Base-by-base conservation (phyloP, 116 monocot genomes). In the Dioscorea cayenensis region DNA sequence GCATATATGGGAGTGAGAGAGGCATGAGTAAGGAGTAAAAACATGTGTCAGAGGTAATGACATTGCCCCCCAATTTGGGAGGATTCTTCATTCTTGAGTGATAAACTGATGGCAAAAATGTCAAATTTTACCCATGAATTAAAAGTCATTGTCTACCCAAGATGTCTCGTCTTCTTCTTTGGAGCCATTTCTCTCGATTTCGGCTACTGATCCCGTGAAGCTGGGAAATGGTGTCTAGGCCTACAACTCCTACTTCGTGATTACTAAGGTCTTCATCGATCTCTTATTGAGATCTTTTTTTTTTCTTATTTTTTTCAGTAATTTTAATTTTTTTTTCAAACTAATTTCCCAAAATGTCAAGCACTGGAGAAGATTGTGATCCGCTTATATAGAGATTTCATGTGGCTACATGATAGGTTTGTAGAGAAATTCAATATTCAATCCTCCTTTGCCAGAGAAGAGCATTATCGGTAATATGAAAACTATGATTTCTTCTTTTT, bases 401-500 rank as follows among this genome's bases (percentile, higher is more conserved):
- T 79, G 55, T 97, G 97, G 97, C 65, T 97, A 67, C 87, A 73
- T 62, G 93, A 92, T 71, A 86, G 86, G 37, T 84, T 97, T 76
- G 80, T 79, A 74, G 97, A 97, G 52, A 97, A 88, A 52, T 90
- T 88, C 79, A 97, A 70, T 97, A 71, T 97, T 97, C 76, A 86
- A 92, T 68, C 93, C 93, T 76, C 86, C 97, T 74, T 76, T 97
- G 35, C 97, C 97, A 36, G 97, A 97, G 86, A 97, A 97, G 81
- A 97, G 90, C 67, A 78, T 90, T 81, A 93, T 97, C 82, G 97
- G 97, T 97, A 88, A 81, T 67, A n/a, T 19, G 2, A 51, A 2
- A 51, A 51, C 14, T 11, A 10, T 14, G n/a, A n/a, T n/a, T n/a
- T n/a, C n/a, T n/a, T n/a, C n/a, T n/a, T n/a, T 18, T 51, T 2